Base-by-base conservation (phyloP, 306 rosid genomes). In the Gastrolobium villosum region DNA sequence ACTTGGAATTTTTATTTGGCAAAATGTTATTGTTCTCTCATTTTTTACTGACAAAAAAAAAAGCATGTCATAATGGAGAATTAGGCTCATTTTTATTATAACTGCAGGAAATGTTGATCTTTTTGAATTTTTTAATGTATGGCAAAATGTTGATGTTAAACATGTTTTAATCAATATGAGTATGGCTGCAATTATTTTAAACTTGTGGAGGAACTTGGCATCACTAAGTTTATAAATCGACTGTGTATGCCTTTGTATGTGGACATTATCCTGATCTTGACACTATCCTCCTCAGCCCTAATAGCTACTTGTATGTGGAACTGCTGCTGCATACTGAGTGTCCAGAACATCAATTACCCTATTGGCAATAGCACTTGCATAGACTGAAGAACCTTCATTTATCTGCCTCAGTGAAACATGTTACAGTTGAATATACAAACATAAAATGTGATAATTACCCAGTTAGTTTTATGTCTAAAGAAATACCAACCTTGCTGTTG, bases 401-500 rank as follows among this genome's bases (percentile, higher is more conserved):
- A 90, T 87, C 95, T 90, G 84, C 53, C 34, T 41, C 78, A 82
- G 10, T 62, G 65, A 78, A 79, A 52, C 52, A 76, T 41, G 10
- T 46, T 63, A 44, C 4, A 67, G 28, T 56, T 78, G 4, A 82
- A 74, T 6, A 50, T 28, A 61, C 36, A 37, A 67, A 43, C 34
- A 30, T 0, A 43, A 5, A 80, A 59, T 35, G 20, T 34, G 6
- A 76, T 11, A 63, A 44, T 37, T 32, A 35, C 4, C 60, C 31
- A 37, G 60, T 61, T 9, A 65, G 45, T 67, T 65, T 74, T 7
- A 59, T 35, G 10, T 53, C 26, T 28, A 52, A 39, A 79, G 30
- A 74, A 74, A 39, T 32, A 39, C 63, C 34, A 62, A 93, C 99
- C 97, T 95, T 95, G 86, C 94, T 91, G 65, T 91, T 95, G 94